Base-by-base conservation (phyloP, 805 yeast species). In the Monosporozyma unispora region DNA sequence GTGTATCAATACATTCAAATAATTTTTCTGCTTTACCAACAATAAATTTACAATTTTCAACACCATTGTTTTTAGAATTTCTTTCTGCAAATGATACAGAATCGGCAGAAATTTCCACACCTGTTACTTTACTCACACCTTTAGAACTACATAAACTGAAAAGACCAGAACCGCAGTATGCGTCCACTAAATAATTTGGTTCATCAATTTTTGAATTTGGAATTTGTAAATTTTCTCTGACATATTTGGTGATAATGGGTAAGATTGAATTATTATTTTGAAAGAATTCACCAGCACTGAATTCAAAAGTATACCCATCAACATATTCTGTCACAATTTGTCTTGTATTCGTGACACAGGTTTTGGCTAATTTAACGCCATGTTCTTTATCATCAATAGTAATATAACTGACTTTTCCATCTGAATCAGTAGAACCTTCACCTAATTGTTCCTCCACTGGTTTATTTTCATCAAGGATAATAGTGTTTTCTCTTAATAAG, bases 91-190 rank as follows among this genome's bases (percentile, higher is more conserved):
- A 90, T 63, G 80, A 80, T 48, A 93, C 95, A 47, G 95, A 84
- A 57, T 89, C 96, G 27, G 89, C 90, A 47, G 93, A 81, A 11
- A 91, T 89, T 66, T 91, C 99, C 27, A 91, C 98, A 31, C 99
- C 99, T 53, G 88, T 78, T 3, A 88, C 96, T 58, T 77, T 76
- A 42, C 84, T 83, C n/a, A 90, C 95, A 16, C 85, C 82, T 21
- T 76, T 68, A 27, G 93, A 83, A 58, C 95, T 84, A 8, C 96
- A 81, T 50, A 93, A 82, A 53, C 95, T 85, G 68, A 93, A 93
- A 41, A 93, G 71, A 0, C 99, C 99, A 3, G 95, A 86, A 1
- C 98, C 98, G 73, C 98, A 90, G 70, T 90, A 90, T 0, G 97
- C 95, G 66, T 90, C 98, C 25, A 90, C 96, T 45, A 90, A 70